phyloP scores from a whole-genome alignment of 2,329 filamentous ascomycete genomes.

The Xylaria sp. region DNA sequence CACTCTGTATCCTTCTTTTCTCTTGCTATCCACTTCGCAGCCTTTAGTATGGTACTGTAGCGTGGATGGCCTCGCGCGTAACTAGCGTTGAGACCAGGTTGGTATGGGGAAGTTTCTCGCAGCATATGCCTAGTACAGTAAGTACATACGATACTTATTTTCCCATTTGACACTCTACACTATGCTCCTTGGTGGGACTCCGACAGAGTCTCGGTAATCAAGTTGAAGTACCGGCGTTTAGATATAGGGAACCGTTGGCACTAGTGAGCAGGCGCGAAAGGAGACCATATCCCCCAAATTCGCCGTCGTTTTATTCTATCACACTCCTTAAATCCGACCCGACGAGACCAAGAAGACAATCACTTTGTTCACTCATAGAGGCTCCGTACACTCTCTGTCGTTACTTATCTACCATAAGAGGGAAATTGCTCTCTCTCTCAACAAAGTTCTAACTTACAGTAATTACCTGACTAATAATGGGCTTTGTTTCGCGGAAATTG shows the following conservation, averaged over 20 bases:
- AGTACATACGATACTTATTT: conserved; percentile 6
- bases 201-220: background rate
- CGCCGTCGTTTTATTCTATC: background rate
- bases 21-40: conserved; percentile 19
- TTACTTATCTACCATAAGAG: background rate
- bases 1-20: background rate
- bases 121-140: conserved; percentile 22
- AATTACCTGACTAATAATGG: background rate
- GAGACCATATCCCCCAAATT: background rate
- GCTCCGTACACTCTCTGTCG: background rate
- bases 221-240: conserved; percentile 15
- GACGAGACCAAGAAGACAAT: background rate
- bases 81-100: conserved; percentile 22
- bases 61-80: conserved; percentile 11
- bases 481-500: background rate
- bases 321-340: background rate
- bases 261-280: background rate
- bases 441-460: background rate
- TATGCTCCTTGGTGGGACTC: background rate
- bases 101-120: conserved; percentile 21
- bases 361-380: background rate
- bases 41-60: background rate
- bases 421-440: background rate
- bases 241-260: background rate
- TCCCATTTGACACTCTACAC: background rate